These are phyloP conservation scores for Boletus huronensis DNA, from an alignment of 768 basidiomycete species.

Conservation along the genomic window DNA sequence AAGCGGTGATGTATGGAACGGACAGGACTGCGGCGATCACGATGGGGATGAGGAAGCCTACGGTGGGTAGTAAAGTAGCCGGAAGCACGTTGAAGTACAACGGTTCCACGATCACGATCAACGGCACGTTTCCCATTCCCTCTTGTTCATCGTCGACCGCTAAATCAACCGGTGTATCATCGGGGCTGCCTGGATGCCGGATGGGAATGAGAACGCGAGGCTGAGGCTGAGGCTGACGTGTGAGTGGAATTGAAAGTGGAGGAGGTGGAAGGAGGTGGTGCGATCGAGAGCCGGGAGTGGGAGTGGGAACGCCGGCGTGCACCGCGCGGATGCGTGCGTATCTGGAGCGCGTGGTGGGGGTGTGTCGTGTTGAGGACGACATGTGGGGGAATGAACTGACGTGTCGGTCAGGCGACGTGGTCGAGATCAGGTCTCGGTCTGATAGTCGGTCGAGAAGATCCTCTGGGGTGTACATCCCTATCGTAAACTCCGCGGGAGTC, in stretches of 20 bases:
- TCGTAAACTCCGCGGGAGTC: slow-evolving; percentile 44
- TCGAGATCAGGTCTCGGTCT: background rate
- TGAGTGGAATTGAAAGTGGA: background rate
- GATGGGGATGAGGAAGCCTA: slow-evolving; percentile 29
- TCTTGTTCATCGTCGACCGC: background rate
- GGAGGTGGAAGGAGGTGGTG: background rate
- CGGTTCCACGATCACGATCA: slow-evolving; percentile 57
- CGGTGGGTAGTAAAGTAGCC: slow-evolving; percentile 41
- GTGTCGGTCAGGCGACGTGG: background rate
- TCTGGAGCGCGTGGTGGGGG: slow-evolving; percentile 36
- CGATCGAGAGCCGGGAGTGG: slow-evolving; percentile 33
- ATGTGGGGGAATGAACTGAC: slow-evolving; percentile 8
- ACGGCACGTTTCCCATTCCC: slow-evolving; percentile 34
- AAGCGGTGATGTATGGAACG: slow-evolving; percentile 17
- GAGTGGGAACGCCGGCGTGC: slow-evolving; percentile 50
- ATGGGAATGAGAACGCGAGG: background rate
- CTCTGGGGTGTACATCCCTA: slow-evolving; percentile 38
- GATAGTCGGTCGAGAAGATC: slow-evolving; percentile 21
- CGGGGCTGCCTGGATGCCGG: slow-evolving; percentile 4
- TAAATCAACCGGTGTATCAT: background rate
- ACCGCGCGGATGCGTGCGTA: slow-evolving; percentile 59
- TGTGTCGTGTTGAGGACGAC: slow-evolving; percentile 5
- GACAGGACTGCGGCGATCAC: slow-evolving; percentile 21
- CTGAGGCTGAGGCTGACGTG: background rate
- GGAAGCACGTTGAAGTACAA: slow-evolving; percentile 58